A percentile compares a stretch with the other conserved stretches of the same genome.
phyloP scores from a whole-genome alignment of 306 rosid genomes.

The Cicer arietinum region DNA sequence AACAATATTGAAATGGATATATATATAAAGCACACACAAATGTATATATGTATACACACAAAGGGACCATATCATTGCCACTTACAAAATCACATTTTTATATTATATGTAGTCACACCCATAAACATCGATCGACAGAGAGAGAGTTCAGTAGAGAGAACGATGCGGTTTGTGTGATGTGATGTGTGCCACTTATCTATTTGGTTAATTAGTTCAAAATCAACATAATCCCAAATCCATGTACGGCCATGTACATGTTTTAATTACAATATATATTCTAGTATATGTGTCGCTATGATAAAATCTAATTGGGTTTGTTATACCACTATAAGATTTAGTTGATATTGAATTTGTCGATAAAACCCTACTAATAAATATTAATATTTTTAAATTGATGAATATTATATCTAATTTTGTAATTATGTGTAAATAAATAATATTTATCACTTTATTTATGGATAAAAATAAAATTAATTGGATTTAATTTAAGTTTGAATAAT shows the following conservation, averaged over 20 bases:
- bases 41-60: not conserved
- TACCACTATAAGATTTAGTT: too few species aligned
- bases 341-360: too few species aligned
- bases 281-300: too few species aligned
- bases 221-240: conserved; percentile 43
- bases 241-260: conserved; percentile 45
- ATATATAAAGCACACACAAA: conserved; percentile 28
- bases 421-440: too few species aligned
- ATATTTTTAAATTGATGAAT: too few species aligned
- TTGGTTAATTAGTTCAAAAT: conserved; percentile 45
- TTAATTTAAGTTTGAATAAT: too few species aligned
- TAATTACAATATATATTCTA: too few species aligned
- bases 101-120: conserved; percentile 45
- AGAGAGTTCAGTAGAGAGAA: conserved; percentile 39
- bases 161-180: conserved; percentile 46
- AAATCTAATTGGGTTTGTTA: too few species aligned
- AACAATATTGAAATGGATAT: conserved; percentile 47
- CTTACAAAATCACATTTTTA: conserved; percentile 34
- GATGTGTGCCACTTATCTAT: conserved; percentile 50
- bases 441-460: too few species aligned
- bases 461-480: too few species aligned
- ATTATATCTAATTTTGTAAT: too few species aligned
- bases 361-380: too few species aligned
- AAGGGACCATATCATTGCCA: conserved; percentile 48
- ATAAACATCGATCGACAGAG: conserved; percentile 42